Conservation (phyloP, 768 basidiomycete genomes). For the Lactarius indigo region DNA sequence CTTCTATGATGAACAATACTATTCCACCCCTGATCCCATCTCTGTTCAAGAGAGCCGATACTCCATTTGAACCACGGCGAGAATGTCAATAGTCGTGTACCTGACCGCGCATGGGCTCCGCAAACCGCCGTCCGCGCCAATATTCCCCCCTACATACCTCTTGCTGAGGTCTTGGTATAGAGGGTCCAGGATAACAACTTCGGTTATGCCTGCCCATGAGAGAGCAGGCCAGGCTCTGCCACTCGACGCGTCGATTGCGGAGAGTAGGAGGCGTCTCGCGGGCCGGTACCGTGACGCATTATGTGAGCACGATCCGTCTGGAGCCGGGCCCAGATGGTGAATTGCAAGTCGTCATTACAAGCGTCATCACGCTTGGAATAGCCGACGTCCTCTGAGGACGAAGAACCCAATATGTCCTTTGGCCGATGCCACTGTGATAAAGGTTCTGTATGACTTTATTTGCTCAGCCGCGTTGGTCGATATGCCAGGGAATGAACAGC, state of each 20-base stretch:
- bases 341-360: neutral
- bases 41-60: neutral
- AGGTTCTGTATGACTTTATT: neutral
- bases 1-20: neutral
- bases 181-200: neutral
- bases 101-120: neutral
- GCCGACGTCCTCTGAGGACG: neutral
- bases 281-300: neutral
- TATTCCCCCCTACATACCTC: neutral
- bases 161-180: neutral
- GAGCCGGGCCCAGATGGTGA: neutral
- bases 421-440: neutral
- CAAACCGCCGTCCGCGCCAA: neutral
- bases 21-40: neutral
- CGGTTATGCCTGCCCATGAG: neutral
- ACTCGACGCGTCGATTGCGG: neutral
- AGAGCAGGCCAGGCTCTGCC: neutral
- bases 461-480: neutral
- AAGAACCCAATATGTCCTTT: neutral
- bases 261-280: conserved; percentile 2
- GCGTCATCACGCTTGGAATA: conserved; percentile 2
- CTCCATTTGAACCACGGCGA: neutral
- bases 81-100: neutral
- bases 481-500: neutral
- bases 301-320: neutral